phyloP scores from a whole-genome alignment of 2,329 filamentous ascomycete genomes.

The Neurospora sp. region DNA sequence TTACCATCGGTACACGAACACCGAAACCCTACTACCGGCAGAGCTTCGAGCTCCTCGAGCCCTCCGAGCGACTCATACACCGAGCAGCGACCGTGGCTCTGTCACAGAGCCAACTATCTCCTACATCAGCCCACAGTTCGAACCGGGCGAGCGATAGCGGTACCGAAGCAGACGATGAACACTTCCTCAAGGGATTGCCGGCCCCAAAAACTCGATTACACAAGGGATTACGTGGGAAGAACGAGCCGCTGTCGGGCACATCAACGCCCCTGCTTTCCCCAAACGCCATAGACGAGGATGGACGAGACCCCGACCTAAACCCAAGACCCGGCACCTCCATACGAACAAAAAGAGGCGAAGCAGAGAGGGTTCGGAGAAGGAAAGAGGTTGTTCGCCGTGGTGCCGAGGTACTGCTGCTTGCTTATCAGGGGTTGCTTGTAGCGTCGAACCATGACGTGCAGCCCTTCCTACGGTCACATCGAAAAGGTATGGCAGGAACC shows the following conservation, averaged over 20 bases:
- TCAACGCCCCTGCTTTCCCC: slow-evolving; percentile 47
- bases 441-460: slow-evolving; percentile 35
- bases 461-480: slow-evolving; percentile 35
- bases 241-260: slow-evolving; percentile 42
- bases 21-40: slow-evolving; percentile 60
- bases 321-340: slow-evolving; percentile 16
- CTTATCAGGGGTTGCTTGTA: slow-evolving; percentile 38
- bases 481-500: slow-evolving; percentile 26
- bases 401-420: slow-evolving; percentile 42
- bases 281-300: slow-evolving; percentile 33
- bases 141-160: slow-evolving; percentile 74
- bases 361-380: slow-evolving; percentile 31
- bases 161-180: slow-evolving; percentile 91
- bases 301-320: slow-evolving; percentile 10
- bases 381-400: slow-evolving; percentile 42
- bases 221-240: slow-evolving; percentile 63
- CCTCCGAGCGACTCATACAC: slow-evolving; percentile 30
- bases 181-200: slow-evolving; percentile 74
- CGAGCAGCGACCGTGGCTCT: slow-evolving; percentile 10
- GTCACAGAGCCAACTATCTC: slow-evolving; percentile 16
- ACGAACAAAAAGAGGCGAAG: slow-evolving; percentile 19
- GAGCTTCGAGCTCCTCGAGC: slow-evolving; percentile 43
- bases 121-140: slow-evolving; percentile 37
- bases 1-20: slow-evolving; percentile 47
- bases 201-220: slow-evolving; percentile 62